Base-by-base conservation (phyloP, 148 eudicot genomes). In the Chenopodium quinoa region DNA sequence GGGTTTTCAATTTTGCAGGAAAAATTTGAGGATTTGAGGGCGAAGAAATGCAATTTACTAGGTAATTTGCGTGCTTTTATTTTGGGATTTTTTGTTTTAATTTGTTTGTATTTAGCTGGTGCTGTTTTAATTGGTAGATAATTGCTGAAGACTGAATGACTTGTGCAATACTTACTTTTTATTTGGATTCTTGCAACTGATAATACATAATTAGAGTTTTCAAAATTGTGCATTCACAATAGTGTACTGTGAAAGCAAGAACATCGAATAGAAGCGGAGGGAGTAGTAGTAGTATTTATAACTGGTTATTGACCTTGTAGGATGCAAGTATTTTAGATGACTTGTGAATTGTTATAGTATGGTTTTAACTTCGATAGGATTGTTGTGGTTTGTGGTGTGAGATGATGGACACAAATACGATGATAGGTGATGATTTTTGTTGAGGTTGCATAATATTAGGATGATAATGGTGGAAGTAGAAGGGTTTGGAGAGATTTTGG, bases 11-110 rank as follows among this genome's bases (percentile, higher is more conserved):
- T 73, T 47, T 9, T 84, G 78, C 84, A 96, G 99, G 98, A 91
- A 50, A 93, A 96, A 87, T 96, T 93, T 77, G 90, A 90, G 79
- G 88, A 85, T 76, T 86, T 96, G 71, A 84, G 84, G 78, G 83
- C 87, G 5, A 96, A 93, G 84, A 95, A 95, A 9, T 96, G 98
- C 86, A 90, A 89, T 83, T 87, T 96, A 87, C 84, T 96, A 40
- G 99, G 99, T 96, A 91, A 70, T 79, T 78, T 27, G 0, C 34
- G 56, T 74, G 44, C 23, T 58, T 23, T 40, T 40, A 40, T 40
- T 40, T 40, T 40, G 44, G 44, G 8, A 40, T 40, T 40, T 40
- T 40, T 40, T 34, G 0, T 34, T 3, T 34, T 1, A 1, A 1
- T 32, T 32, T 32, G 16, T 52, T 31, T 56, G 9, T 65, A 58